Evolutionary conservation across 805 yeast species (phyloP).

Genomic region (Teunomyces lycoperdinae): DNA sequence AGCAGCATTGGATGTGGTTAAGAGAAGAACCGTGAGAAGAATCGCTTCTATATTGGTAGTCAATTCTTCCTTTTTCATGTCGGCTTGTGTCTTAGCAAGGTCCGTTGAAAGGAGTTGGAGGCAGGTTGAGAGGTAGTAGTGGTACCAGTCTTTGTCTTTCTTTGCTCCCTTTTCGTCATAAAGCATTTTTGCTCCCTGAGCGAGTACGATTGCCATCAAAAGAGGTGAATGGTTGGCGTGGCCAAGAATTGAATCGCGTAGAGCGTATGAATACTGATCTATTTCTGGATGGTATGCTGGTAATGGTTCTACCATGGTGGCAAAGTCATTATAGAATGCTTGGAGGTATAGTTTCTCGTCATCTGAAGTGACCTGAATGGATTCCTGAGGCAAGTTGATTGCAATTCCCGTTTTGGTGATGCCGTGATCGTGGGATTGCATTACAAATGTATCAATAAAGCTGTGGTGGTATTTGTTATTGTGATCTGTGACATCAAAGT

Average conservation of each 20-base stretch:
- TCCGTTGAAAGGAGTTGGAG: slow-evolving; percentile 52
- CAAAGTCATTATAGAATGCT: slow-evolving; percentile 35
- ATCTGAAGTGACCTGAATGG: slow-evolving; percentile 19
- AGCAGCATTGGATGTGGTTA: slow-evolving; percentile 59
- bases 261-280: slow-evolving; percentile 41
- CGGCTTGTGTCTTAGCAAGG: slow-evolving; percentile 10
- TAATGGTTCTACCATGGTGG: slow-evolving; percentile 34
- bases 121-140: slow-evolving; percentile 62
- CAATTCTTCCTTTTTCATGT: slow-evolving; percentile 18
- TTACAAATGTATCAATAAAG: background rate
- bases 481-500: slow-evolving; percentile 5
- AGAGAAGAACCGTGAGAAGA: slow-evolving; percentile 57
- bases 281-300: slow-evolving; percentile 25
- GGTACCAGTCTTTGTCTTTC: slow-evolving; percentile 61
- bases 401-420: slow-evolving; percentile 9
- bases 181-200: slow-evolving; percentile 63
- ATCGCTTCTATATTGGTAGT: slow-evolving; percentile 58
- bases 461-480: background rate
- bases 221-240: slow-evolving; percentile 59
- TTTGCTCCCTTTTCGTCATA: slow-evolving; percentile 39
- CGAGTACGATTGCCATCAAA: slow-evolving; percentile 61
- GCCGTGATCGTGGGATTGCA: background rate
- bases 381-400: slow-evolving; percentile 26
- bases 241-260: slow-evolving; percentile 57
- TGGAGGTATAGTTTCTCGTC: slow-evolving; percentile 31